A percentile compares a stretch with the other conserved stretches of the same genome.
phyloP scores from a whole-genome alignment of 2,329 filamentous ascomycete species.

The Fusarium sp. region DNA sequence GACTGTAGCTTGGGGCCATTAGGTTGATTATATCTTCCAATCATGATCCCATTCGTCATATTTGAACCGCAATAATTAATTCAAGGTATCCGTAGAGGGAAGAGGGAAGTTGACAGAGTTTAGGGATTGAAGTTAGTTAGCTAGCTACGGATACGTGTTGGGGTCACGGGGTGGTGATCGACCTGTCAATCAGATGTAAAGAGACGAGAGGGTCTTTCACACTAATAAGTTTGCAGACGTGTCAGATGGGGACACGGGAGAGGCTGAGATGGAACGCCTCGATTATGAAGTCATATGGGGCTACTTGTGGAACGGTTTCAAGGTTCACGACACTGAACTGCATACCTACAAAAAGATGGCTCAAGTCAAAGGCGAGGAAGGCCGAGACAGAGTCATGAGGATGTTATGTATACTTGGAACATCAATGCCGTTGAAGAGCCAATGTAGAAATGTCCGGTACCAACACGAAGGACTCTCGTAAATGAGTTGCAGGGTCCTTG shows the following conservation, averaged over 20 bases:
- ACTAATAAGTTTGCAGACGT: conserved; percentile 23
- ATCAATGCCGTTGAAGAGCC: conserved; percentile 11
- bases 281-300: conserved; percentile 30
- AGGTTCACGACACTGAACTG: neutral
- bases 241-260: conserved; percentile 32
- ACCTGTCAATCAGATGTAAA: conserved; percentile 17
- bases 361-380: neutral
- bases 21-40: conserved; percentile 9
- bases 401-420: conserved; percentile 3
- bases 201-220: neutral
- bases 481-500: conserved; percentile 32
- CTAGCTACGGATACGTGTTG: neutral
- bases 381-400: conserved; percentile 2
- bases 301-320: conserved; percentile 28
- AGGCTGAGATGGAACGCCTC: conserved; percentile 25
- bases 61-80: neutral
- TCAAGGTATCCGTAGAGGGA: neutral
- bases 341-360: neutral
- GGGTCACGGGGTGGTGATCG: conserved; percentile 30
- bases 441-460: conserved; percentile 17
- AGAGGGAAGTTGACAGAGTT: conserved; percentile 18
- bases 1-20: neutral
- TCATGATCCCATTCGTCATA: neutral
- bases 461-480: conserved; percentile 34
- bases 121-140: neutral